Base-by-base conservation (phyloP, 352 stramenopile species). In the Hyphochytrium catenoides region DNA sequence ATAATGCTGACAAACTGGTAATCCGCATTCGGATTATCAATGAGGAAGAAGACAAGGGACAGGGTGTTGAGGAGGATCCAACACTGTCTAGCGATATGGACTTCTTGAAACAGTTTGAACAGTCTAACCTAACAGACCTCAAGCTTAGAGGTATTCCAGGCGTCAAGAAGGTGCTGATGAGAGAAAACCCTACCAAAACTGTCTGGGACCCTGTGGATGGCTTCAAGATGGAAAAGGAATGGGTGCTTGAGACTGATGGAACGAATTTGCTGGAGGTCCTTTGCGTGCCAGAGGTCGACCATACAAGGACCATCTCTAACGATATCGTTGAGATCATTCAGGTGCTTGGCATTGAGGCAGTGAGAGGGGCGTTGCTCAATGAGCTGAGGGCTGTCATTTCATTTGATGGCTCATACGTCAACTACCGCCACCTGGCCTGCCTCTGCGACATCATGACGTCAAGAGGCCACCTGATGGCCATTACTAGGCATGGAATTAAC, bases 371-470 rank as follows among this genome's bases (percentile, higher is more conserved):
- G 23, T 42, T 92, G 42, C 57, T 91, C 45, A 87, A 94, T 50
- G 90, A 99, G 55, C 84, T 99, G 25, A 73, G 88, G 28, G 89
- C 91, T 49, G 84, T 98, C 21, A 94, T 98, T 62, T 94, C 72
- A 40, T 97, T 98, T 53, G 91, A 98, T 74, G 87, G 87, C 55
- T 88, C 86, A 12, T 98, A 98, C 60, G 91, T 99, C 31, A 98
- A 99, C 56, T 98, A 98, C 59, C 84, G 93, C 38, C 93, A 99
- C 58, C 56, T 99, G 48, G 82, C 88, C 25, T 94, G 86, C 48
- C 58, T 98, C 26, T 86, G 92, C 23, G 92, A 99, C 59, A 85
- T 95, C 11, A 99, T 99, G 91, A 98, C 90, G 4, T 95, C 94
- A 66, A 75, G 90, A 48, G 90, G 90, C 3, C 76, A 94, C 38